phyloP scores from a whole-genome alignment of 2,329 filamentous ascomycete species.

The Fusarium concolor region DNA sequence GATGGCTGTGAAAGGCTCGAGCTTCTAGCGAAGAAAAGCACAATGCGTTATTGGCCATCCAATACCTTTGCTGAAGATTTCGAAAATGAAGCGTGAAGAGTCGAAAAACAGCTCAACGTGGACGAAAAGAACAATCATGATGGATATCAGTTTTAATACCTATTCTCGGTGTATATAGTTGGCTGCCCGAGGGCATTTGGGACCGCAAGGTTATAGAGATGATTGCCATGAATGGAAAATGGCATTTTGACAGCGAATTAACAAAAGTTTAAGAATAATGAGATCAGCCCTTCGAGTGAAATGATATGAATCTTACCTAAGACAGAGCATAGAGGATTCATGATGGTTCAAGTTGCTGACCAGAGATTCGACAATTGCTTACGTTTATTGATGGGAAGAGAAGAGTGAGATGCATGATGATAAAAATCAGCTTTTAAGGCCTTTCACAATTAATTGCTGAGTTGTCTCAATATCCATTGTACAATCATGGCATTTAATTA shows the following conservation, averaged over 20 bases:
- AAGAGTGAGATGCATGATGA: background rate
- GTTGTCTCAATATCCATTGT: no score
- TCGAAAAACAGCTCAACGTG: background rate
- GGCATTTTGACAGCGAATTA: constrained; percentile 40
- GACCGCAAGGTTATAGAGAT: constrained; percentile 37
- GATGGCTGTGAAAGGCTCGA: background rate
- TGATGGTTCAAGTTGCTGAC: constrained; percentile 7
- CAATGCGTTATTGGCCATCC: background rate
- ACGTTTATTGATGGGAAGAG: no score
- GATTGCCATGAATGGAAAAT: constrained; percentile 33
- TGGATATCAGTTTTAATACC: constrained; percentile 48
- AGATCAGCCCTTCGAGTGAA: background rate
- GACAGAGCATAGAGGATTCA: constrained; percentile 3
- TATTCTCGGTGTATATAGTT: constrained; percentile 48
- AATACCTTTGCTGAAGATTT: background rate
- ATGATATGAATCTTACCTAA: background rate
- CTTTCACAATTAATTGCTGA: background rate
- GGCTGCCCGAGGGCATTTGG: constrained; percentile 34
- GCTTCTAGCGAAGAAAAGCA: background rate
- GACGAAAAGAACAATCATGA: constrained; percentile 35
- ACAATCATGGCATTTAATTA: background rate
- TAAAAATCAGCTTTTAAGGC: background rate
- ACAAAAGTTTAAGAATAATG: constrained; percentile 17
- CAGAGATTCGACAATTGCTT: no score
- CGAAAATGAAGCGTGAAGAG: constrained; percentile 1